A percentile compares a stretch with the other conserved stretches of the same genome.
Evolutionary conservation across 345 rosid genomes (phyloP).

Genomic region (Brassica cretica): DNA sequence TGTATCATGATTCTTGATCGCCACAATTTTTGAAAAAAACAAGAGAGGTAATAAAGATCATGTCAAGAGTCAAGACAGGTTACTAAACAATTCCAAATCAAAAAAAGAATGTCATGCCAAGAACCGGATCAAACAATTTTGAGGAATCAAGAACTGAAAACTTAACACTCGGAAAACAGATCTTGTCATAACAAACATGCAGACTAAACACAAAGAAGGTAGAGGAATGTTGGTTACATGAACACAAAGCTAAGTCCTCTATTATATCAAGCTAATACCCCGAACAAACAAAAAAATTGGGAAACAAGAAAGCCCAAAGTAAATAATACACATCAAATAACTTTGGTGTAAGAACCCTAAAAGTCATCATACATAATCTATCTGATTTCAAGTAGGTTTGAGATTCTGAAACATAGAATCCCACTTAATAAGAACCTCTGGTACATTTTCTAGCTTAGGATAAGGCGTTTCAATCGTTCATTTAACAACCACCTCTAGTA

Average conservation of each 20-base stretch:
- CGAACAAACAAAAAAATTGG: too few relatives aligned
- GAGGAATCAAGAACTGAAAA: not conserved
- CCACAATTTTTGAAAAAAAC: not conserved
- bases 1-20: conserved; percentile 1
- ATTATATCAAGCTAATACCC: too few relatives aligned
- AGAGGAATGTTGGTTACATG: not conserved
- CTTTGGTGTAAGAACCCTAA: too few relatives aligned
- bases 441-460: too few relatives aligned
- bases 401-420: conserved; percentile 89
- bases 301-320: too few relatives aligned
- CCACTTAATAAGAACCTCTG: conserved; percentile 61
- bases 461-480: too few relatives aligned
- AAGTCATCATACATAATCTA: not conserved
- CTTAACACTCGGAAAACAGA: too few relatives aligned
- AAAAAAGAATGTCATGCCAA: too few relatives aligned
- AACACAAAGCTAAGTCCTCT: not conserved
- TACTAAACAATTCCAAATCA: too few relatives aligned
- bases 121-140: not conserved
- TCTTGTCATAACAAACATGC: not conserved
- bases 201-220: not conserved
- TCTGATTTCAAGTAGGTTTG: conserved; percentile 65
- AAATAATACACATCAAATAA: too few relatives aligned
- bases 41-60: not conserved
- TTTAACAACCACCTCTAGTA: too few relatives aligned
- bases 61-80: not conserved